Base-by-base conservation (phyloP, 306 rosid genomes). In the Carpinus fangiana region DNA sequence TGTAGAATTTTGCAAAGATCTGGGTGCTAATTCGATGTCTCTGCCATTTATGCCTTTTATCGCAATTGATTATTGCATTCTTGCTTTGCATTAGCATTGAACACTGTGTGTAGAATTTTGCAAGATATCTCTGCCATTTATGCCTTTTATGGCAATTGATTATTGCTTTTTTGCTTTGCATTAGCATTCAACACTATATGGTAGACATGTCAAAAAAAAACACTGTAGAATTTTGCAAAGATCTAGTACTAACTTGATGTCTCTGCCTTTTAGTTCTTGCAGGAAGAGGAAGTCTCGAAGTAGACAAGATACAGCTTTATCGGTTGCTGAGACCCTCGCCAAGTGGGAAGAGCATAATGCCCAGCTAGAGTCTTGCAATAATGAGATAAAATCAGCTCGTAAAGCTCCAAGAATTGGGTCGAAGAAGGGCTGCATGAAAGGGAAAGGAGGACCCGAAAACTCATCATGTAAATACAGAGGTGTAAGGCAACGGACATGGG, bases 391-490 rank as follows among this genome's bases (percentile, higher is more conserved):
- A 67, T 81, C 78, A 16, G 75, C 26, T 17, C 87, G 90, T 0
- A 91, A 79, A 79, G 86, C 80, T 3, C 99, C 95, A 0, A 94
- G 96, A 1, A 91, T 85, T 75, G 99, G 99, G 43, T 96, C 99
- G 0, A 96, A 93, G 97, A 96, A 96, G 81, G 99, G 99, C 36
- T 96, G 99, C 74, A 96, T 96, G 99, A 93, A 91, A 78, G 99
- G 99, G 3, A 96, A 96, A 60, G 99, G 99, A 41, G 99, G 99
- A 43, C 99, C 99, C 17, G 89, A 93, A 41, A 96, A 96, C 51
- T 87, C 89, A 2, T 20, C 66, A 54, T 91, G 93, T 80, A 89
- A 88, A 4, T 93, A 87, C 81, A 89, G 98, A 73, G 98, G 99
- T 36, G 99, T 96, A 65, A 87, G 99, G 76, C 98, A 96, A 82